Percentiles rank a stretch among this genome's conserved stretches.
Conservation (phyloP, 2,329 filamentous ascomycete genomes). For the Ophiognomonia clavigignenti-juglandacearum region DNA sequence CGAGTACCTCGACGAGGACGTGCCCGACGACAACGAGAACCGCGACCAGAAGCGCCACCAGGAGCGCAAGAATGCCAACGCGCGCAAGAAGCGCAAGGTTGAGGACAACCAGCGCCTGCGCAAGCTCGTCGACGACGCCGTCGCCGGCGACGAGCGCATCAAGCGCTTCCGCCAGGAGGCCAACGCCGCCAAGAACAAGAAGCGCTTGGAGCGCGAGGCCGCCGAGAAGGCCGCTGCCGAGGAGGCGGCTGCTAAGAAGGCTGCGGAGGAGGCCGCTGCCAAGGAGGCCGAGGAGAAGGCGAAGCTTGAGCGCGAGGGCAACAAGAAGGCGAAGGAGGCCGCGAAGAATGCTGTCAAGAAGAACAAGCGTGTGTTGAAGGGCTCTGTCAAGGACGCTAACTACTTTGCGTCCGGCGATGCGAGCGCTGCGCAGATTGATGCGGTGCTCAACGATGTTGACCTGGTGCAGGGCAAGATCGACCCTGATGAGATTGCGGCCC, state of each 20-base stretch:
- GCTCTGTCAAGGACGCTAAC: constrained; percentile 93
- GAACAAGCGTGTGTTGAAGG: constrained; percentile 97
- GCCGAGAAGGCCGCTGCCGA: constrained; percentile 84
- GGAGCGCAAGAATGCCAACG: constrained; percentile 96
- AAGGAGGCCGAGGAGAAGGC: constrained; percentile 83
- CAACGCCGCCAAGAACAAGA: constrained; percentile 94
- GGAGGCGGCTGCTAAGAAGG: constrained; percentile 78
- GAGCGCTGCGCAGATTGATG: constrained; percentile 73
- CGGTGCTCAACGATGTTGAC: constrained; percentile 81
- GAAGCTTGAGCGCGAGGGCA: constrained; percentile 75
- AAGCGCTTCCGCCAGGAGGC: constrained; percentile 94
- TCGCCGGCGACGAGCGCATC: constrained; percentile 86
- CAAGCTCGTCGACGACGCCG: constrained; percentile 81
- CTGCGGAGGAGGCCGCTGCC: constrained; percentile 72
- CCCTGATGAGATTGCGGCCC: constrained; percentile 78
- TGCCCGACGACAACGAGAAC: constrained; percentile 97
- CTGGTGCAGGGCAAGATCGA: constrained; percentile 83
- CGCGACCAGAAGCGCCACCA: constrained; percentile 98
- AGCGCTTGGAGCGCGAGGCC: constrained; percentile 82
- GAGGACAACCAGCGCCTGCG: constrained; percentile 92
- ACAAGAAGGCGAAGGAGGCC: constrained; percentile 97
- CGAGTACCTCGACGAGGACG: constrained; percentile 98
- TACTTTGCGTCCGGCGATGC: constrained; percentile 79
- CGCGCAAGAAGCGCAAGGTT: constrained; percentile 98
- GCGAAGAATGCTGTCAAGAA: constrained; percentile 99